These are phyloP conservation scores for Hanseniaspora lindneri DNA, from an alignment of 805 yeast species.

Conservation along the genomic window DNA sequence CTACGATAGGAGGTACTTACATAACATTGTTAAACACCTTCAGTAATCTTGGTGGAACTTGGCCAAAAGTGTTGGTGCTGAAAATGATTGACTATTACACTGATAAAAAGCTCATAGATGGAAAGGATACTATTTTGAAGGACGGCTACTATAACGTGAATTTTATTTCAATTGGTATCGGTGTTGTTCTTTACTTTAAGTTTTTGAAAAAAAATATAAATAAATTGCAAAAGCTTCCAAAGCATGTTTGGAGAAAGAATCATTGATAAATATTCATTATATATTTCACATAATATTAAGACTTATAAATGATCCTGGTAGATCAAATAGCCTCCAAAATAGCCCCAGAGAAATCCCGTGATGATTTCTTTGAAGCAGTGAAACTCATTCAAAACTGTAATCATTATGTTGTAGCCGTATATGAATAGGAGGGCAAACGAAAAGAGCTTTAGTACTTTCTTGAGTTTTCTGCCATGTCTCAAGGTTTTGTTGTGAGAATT, in stretches of 20 bases:
- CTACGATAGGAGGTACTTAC: constrained; percentile 91
- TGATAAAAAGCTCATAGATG: constrained; percentile 29
- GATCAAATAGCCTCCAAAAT: constrained; percentile 17
- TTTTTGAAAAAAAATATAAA: constrained; percentile 56
- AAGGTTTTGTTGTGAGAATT: constrained; percentile 1
- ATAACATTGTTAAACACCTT: constrained; percentile 92
- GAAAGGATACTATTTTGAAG: constrained; percentile 24
- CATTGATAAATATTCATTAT: background rate
- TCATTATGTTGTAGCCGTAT: constrained; percentile 13
- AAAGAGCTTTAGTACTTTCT: background rate
- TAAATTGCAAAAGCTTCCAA: constrained; percentile 59
- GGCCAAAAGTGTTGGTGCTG: constrained; percentile 83
- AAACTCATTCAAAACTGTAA: constrained; percentile 10
- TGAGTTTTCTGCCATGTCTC: background rate
- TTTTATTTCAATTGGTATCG: constrained; percentile 54
- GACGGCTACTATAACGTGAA: constrained; percentile 86
- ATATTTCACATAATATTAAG: background rate
- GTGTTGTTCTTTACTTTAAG: constrained; percentile 48
- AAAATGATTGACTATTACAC: constrained; percentile 73
- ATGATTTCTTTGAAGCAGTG: constrained; percentile 21
- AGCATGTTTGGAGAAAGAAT: constrained; percentile 55
- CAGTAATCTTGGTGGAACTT: constrained; percentile 89
- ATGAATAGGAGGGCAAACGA: background rate
- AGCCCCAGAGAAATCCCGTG: constrained; percentile 24
- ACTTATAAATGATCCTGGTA: constrained; percentile 24